These are phyloP conservation scores for Osmozyma mogii DNA, from an alignment of 805 yeast species.

Conservation along the genomic window DNA sequence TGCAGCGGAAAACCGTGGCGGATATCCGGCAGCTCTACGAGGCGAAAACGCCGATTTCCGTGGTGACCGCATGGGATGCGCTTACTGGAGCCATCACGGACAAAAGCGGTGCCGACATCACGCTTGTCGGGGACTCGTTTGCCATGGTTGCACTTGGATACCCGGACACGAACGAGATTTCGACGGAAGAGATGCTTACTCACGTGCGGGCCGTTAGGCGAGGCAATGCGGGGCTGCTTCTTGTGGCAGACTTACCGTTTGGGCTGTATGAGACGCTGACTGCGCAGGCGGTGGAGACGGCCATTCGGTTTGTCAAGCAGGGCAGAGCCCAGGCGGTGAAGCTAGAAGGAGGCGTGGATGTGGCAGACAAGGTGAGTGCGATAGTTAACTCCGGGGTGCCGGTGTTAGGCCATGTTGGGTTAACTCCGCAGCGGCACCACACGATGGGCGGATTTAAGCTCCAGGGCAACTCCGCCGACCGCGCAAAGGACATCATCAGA, in stretches of 20 bases:
- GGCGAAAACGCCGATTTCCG: constrained; percentile 22
- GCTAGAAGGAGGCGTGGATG: constrained; percentile 70
- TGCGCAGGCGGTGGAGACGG: constrained; percentile 53
- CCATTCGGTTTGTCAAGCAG: constrained; percentile 44
- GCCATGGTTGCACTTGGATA: constrained; percentile 90
- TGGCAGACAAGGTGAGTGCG: constrained; percentile 43
- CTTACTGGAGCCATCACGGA: constrained; percentile 69
- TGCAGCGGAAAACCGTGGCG: constrained; percentile 8
- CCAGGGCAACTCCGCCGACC: constrained; percentile 57
- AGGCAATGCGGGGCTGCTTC: constrained; percentile 55
- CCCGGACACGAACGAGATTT: constrained; percentile 63
- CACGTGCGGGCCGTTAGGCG: constrained; percentile 71
- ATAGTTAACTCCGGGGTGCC: constrained; percentile 72
- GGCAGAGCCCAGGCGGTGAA: constrained; percentile 69
- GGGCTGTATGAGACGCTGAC: constrained; percentile 70
- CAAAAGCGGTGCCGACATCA: constrained; percentile 55
- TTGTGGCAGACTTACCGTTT: constrained; percentile 84
- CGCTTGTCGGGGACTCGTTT: constrained; percentile 84
- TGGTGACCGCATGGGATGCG: constrained; percentile 83
- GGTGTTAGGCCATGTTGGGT: constrained; percentile 84
- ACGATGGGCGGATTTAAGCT: constrained; percentile 80
- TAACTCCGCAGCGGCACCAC: constrained; percentile 83
- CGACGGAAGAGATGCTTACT: constrained; percentile 71
- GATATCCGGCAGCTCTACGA: constrained; percentile 6
- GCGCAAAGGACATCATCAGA: constrained; percentile 49